phyloP scores from a whole-genome alignment of 495 filamentous ascomycete genomes.

The Penicillium tannophilum region DNA sequence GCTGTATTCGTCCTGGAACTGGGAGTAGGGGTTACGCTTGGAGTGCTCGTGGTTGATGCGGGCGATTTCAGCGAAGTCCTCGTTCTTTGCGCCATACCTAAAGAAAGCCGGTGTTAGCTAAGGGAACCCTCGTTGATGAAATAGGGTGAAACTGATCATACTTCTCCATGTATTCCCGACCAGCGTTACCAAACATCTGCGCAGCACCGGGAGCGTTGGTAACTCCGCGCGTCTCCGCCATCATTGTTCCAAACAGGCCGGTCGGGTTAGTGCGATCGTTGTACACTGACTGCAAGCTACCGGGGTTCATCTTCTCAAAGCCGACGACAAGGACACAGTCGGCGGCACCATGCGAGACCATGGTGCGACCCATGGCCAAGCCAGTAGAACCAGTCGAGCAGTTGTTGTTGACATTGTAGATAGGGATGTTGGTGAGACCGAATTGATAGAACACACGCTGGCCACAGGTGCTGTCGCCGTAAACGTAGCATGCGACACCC shows the following conservation, averaged over 20 bases:
- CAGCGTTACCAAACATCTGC: slow-evolving; percentile 96
- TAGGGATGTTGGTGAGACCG: slow-evolving; percentile 92
- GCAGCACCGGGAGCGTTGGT: slow-evolving; percentile 82
- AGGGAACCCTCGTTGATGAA: not conserved
- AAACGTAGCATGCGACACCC: slow-evolving; percentile 96
- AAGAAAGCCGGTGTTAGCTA: slow-evolving; percentile 19
- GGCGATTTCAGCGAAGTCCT: slow-evolving; percentile 96
- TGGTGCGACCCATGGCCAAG: slow-evolving; percentile 76
- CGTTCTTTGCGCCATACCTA: slow-evolving; percentile 78
- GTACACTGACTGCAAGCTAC: slow-evolving; percentile 77
- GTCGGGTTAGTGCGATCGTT: slow-evolving; percentile 79
- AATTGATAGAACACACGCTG: slow-evolving; percentile 99
- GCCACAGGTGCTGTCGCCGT: slow-evolving; percentile 91
- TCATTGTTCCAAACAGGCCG: slow-evolving; percentile 71
- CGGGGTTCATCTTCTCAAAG: slow-evolving; percentile 97
- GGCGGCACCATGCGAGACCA: slow-evolving; percentile 77
- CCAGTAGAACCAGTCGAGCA: slow-evolving; percentile 93
- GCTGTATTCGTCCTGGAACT: slow-evolving; percentile 91
- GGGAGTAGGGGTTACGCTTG: slow-evolving; percentile 91
- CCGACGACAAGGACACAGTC: slow-evolving; percentile 90
- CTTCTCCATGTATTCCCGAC: slow-evolving; percentile 94
- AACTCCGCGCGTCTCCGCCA: slow-evolving; percentile 76
- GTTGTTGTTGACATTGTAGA: slow-evolving; percentile 98
- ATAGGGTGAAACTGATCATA: slow-evolving; percentile 28
- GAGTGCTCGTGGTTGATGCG: slow-evolving; percentile 92